phyloP scores from a whole-genome alignment of 805 yeast genomes.

The Ogataea nonfermentans region DNA sequence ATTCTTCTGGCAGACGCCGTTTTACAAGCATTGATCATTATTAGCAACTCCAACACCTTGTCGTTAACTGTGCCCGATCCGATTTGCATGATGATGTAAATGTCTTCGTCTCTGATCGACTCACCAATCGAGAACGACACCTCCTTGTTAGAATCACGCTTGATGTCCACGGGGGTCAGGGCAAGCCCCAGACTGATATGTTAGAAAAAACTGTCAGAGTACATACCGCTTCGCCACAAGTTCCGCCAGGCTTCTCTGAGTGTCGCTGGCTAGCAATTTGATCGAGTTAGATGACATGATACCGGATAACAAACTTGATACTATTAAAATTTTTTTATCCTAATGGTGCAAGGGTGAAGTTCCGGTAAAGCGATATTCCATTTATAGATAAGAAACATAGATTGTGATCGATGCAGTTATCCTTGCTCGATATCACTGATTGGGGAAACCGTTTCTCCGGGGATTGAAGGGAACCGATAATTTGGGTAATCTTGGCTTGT shows the following conservation, averaged over 20 bases:
- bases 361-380: constrained; percentile 6
- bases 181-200: constrained; percentile 49
- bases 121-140: constrained; percentile 76
- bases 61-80: constrained; percentile 80
- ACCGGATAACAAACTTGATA: background rate
- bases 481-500: no score
- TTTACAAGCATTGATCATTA: constrained; percentile 80
- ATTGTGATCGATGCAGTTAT: no score
- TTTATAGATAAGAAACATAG: background rate
- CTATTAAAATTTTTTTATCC: constrained; percentile 7
- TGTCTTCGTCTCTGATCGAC: constrained; percentile 82
- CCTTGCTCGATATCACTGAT: no score
- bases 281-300: constrained; percentile 73
- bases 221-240: constrained; percentile 50
- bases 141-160: constrained; percentile 69
- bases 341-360: constrained; percentile 7
- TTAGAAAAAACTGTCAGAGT: background rate
- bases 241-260: constrained; percentile 66
- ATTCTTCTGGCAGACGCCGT: constrained; percentile 81
- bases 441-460: no score
- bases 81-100: constrained; percentile 74
- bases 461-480: no score
- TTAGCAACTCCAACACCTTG: constrained; percentile 66
- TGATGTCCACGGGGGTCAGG: constrained; percentile 60
- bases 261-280: constrained; percentile 65